Evolutionary conservation across 139 green algal species (phyloP), one percentile per base, ranked within the genome.

Genomic region (Chlamydomonas sp.): DNA sequence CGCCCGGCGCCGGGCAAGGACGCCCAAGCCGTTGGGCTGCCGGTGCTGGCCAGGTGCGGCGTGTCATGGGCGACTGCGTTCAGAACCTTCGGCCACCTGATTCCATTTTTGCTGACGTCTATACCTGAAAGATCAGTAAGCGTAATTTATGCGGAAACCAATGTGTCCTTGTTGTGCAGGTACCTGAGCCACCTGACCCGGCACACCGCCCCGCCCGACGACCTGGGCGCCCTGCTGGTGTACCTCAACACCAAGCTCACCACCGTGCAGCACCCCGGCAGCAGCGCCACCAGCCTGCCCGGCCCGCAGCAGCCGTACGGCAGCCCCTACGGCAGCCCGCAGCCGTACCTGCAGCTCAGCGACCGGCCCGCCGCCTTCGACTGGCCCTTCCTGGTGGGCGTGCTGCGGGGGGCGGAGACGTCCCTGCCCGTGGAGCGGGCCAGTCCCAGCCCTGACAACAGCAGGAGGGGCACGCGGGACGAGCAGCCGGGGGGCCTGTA

Each of bases 231-330:
- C 4, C 10, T 81, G 4, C 10, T 88, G 9, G 83, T 88, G 61
- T 88, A 81, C 63, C 73, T 88, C 7, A 75, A 68, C 83, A 57
- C 60, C 67, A 86, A 86, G 71, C 71, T 86, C 2, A 71, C 82
- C 3, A 71, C 71, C 1, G 82, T 71, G 5, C 60, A 79, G 69
- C 5, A 18, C 6, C 18, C 59, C 58, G 80, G 58, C 16, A 59
- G 58, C 68, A 17, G 58, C 16, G 31, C 31, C 71, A 20, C 71
- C 20, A n/a, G 58, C 18, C 62, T n/a, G 10, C 82, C 82, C 59
- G 82, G 71, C 1, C 82, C 82, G 59, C 72, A 79, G 61, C 82
- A 86, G 63, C 82, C 82, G 20, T 86, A 86, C 69, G 82, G 82
- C 82, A 80, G 80, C 62, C 80, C 80, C 1, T 76, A 85, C 69